Conservation (phyloP, 192 early-diverging fungal species). For the Coemansia sp. region DNA sequence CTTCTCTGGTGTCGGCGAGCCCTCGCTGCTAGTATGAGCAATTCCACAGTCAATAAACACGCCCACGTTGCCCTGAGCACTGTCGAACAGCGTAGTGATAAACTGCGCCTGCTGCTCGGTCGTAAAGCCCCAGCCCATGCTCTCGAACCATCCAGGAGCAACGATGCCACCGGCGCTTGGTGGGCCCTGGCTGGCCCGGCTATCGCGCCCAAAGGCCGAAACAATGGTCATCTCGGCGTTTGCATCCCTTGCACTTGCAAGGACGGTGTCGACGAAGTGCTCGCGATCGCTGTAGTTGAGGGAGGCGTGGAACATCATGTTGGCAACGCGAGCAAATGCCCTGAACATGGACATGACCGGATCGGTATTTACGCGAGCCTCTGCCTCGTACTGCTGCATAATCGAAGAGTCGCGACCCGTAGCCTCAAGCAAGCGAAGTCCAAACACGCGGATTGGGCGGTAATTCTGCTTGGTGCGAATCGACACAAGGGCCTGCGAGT, state of each 20-base stretch:
- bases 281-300: conserved; percentile 60
- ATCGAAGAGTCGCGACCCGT: conserved; percentile 78
- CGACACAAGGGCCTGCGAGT: conserved; percentile 14
- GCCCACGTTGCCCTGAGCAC: conserved; percentile 50
- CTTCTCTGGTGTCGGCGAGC: background rate
- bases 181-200: background rate
- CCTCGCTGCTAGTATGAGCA: conserved; percentile 36
- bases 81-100: conserved; percentile 50
- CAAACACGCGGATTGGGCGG: conserved; percentile 52
- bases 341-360: conserved; percentile 79
- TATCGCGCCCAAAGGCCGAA: conserved; percentile 57
- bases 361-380: conserved; percentile 62
- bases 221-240: conserved; percentile 67
- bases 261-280: conserved; percentile 69
- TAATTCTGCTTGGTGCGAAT: conserved; percentile 14
- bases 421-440: conserved; percentile 75
- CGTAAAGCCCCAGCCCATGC: conserved; percentile 48
- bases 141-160: conserved; percentile 39
- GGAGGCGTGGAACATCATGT: conserved; percentile 60
- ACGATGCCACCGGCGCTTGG: conserved; percentile 8
- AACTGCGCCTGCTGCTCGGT: conserved; percentile 52
- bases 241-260: conserved; percentile 56
- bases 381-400: conserved; percentile 70
- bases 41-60: conserved; percentile 72
- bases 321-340: conserved; percentile 73